These are phyloP conservation scores for Hydnum rufescens DNA, from an alignment of 768 basidiomycete species.

Conservation along the genomic window DNA sequence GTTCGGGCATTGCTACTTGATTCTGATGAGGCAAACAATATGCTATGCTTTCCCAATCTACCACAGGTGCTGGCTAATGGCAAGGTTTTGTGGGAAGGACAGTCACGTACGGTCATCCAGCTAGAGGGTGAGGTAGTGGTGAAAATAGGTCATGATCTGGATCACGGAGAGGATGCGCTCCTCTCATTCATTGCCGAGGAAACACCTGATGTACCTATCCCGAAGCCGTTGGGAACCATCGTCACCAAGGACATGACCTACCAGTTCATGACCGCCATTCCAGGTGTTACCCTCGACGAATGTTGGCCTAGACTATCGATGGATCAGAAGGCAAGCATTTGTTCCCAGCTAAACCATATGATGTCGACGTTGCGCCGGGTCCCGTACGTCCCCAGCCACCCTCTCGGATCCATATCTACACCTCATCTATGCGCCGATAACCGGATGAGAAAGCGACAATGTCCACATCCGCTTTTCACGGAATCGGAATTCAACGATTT, in stretches of 20 bases:
- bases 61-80: neutral
- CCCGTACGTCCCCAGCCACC: neutral
- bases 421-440: neutral
- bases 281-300: conserved; percentile 11
- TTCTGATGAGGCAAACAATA: neutral
- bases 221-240: conserved; percentile 3
- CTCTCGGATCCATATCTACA: neutral
- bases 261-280: conserved; percentile 10
- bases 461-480: neutral
- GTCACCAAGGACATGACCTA: conserved; percentile 3
- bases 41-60: neutral
- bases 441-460: neutral
- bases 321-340: conserved; percentile 3
- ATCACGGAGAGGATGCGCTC: conserved; percentile 9
- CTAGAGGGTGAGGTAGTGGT: conserved; percentile 8
- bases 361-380: neutral
- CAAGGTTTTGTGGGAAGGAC: neutral
- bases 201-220: neutral
- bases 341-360: neutral
- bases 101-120: conserved; percentile 8
- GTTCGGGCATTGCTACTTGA: neutral
- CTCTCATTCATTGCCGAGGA: conserved; percentile 7
- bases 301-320: conserved; percentile 9
- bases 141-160: conserved; percentile 8
- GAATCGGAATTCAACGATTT: neutral